Percentiles rank a stretch among this genome's conserved stretches.
Conservation (phyloP, 176 grass and related monocot genomes). For the Eremochloa ophiuroides region DNA sequence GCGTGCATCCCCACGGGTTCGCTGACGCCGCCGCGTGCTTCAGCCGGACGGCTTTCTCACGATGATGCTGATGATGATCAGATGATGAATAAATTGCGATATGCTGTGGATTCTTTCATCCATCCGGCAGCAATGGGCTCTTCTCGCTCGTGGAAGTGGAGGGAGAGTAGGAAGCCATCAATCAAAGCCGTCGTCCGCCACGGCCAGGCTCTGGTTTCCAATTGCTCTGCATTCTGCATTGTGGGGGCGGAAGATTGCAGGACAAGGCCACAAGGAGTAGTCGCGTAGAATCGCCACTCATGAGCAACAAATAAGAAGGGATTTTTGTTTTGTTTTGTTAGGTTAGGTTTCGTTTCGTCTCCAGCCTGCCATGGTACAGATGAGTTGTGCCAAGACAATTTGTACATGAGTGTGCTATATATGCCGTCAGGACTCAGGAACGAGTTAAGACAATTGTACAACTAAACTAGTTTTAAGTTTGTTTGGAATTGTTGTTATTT, state of each 20-base stretch:
- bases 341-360: background rate
- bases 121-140: background rate
- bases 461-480: too few species aligned
- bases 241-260: too few species aligned
- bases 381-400: background rate
- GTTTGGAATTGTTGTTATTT: too few species aligned
- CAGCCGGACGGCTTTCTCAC: slow-evolving; percentile 26
- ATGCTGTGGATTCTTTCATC: background rate
- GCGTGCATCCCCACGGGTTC: slow-evolving; percentile 15
- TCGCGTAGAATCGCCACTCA: background rate
- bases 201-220: background rate
- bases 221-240: background rate
- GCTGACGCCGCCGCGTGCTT: slow-evolving; percentile 23
- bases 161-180: background rate
- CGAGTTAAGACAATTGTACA: too few species aligned
- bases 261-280: background rate
- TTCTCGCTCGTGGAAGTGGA: background rate
- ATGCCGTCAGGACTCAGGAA: too few species aligned
- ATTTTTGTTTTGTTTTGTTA: background rate
- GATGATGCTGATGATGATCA: background rate
- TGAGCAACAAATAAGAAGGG: background rate
- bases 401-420: too few species aligned
- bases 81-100: too few species aligned
- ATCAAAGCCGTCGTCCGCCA: background rate
- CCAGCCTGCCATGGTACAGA: background rate